Conservation (phyloP, 169 alveolate genomes). For the Perkinsus marinus region DNA sequence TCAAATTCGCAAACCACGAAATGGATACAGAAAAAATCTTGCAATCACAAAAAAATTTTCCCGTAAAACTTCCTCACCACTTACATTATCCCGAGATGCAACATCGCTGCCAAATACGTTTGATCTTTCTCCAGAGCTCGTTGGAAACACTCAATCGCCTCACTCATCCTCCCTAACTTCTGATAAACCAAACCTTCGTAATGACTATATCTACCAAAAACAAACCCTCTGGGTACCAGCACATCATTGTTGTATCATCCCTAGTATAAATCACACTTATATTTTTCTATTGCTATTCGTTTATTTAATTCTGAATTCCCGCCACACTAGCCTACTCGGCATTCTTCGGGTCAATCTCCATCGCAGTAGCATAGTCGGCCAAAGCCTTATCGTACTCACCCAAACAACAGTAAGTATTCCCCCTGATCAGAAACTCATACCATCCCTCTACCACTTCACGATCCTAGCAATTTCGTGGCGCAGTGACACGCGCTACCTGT, state of each 20-base stretch:
- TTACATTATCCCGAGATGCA: neutral
- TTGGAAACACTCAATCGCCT: neutral
- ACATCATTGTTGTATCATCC: too few species aligned
- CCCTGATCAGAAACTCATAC: neutral
- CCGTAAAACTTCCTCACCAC: neutral
- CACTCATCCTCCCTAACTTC: neutral
- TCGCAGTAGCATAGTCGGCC: neutral
- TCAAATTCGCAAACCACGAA: too few species aligned
- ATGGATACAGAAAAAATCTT: neutral
- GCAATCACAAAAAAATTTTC: neutral
- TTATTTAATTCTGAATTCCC: too few species aligned
- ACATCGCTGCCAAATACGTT: neutral
- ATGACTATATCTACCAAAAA: neutral
- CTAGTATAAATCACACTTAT: too few species aligned
- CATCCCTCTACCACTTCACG: neutral
- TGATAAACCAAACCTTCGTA: neutral
- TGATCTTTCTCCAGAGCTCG: neutral
- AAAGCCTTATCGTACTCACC: neutral
- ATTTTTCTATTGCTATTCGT: too few species aligned
- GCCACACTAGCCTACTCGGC: neutral
- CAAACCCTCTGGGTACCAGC: too few species aligned
- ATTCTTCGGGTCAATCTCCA: neutral
- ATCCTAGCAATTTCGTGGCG: neutral
- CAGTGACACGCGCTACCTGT: neutral
- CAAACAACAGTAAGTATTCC: neutral